Evolutionary conservation across 2,329 filamentous ascomycete species (phyloP), one percentile per base, ranked within the genome.

Genomic region (Calonectria pseudoturangicola): DNA sequence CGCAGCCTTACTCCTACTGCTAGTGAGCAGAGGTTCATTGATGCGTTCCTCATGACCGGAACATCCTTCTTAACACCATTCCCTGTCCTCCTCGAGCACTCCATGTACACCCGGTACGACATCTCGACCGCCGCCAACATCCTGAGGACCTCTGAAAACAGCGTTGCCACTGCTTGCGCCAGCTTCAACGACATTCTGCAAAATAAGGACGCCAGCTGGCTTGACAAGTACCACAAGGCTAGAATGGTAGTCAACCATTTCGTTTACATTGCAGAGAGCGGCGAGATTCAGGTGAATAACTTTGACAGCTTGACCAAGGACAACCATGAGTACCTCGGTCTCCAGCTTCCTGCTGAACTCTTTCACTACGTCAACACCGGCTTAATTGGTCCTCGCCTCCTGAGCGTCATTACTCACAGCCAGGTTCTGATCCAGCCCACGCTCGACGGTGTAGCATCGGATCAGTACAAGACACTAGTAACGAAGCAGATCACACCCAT

Each of bases 281-380:
- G 97, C 48, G 92, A 93, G 79, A 90, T 98, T 63, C 90, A 91
- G 72, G 93, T 95, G 18, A 89, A 95, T 79, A 92, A 96, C 78
- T 90, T 88, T 68, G 93, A 94, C 9, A 89, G 91, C 68, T 90
- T 95, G 25, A 96, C 97, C 2, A 90, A 90, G 56, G 96, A 98
- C 81, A 93, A 97, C 76, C 94, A 97, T 81, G 93, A 96, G 80
- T 96, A 98, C 81, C 91, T 98, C 74, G 95, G 95, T n/a, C 91
- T 97, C 72, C 93, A 96, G 72, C 88, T 99, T 6, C 95, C 97
- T 0, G 92, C 95, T 48, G 97, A 99, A 84, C 88, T 98, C 21
- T 96, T 96, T 82, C 94, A 95, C 83, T 98, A 98, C 83, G 88
- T 98, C 63, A 95, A 95, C 71, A 92, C 91, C 65, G 97, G 95